Evolutionary conservation across 441 rosid species (phyloP), one percentile per base, ranked within the genome.

Genomic region (Macaranga tanarius): DNA sequence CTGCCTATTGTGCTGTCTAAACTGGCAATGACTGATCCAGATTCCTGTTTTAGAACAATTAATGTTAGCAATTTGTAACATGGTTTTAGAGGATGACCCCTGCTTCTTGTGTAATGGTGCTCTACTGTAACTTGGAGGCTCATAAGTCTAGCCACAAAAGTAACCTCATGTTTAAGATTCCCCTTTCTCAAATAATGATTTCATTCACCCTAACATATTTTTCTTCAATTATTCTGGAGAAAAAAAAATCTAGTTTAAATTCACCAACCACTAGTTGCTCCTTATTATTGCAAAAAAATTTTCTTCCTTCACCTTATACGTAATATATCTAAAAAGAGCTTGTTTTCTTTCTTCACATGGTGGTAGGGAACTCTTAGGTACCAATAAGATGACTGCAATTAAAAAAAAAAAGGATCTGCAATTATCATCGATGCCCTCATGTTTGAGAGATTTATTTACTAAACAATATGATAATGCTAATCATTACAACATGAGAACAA

Each of bases 81-180:
- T n/a, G 19, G 8, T 56, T 69, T 69, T 52, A 10, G 45, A n/a
- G 59, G 48, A 20, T 52, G 42, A 54, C n/a, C 23, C 71, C n/a
- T 20, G 10, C 34, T 23, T n/a, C 26, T 50, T 26, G 7, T 10
- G 1, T 8, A 34, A 10, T n/a, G 38, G 16, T 56, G 54, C 48
- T 4, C 15, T 12, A 23, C 48, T 44, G n/a, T n/a, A 57, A 22
- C 23, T 55, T 40, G 19, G 71, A 45, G 40, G 38, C 38, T 62
- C 40, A n/a, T 7, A 13, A 15, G 34, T 25, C 22, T 5, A 42
- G 42, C 25, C 47, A 38, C 16, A 48, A 48, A 48, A 48, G 17
- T 48, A 48, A 48, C 54, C 54, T 48, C 17, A 4, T 48, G 22
- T 16, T 17, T 4, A 12, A 58, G 34, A 16, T 50, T 58, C 16